Evolutionary conservation across 2,329 filamentous ascomycete genomes (phyloP).

Genomic region (Aspergillus pseudoviridinutans): DNA sequence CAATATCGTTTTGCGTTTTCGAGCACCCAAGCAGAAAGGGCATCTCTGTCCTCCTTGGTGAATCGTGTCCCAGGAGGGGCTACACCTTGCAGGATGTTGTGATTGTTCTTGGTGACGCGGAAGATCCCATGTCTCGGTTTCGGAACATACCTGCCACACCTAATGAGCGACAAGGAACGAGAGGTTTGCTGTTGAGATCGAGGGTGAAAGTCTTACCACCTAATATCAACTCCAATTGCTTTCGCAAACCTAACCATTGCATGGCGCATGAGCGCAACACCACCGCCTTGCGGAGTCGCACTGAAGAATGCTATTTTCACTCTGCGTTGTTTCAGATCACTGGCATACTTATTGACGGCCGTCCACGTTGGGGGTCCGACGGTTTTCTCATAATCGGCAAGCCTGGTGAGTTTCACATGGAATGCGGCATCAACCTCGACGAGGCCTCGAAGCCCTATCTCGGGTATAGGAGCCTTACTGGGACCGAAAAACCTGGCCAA

Average conservation of each 20-base stretch:
- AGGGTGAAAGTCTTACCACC: conserved; percentile 58
- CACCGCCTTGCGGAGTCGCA: conserved; percentile 75
- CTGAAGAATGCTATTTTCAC: conserved; percentile 75
- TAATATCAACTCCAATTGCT: conserved; percentile 63
- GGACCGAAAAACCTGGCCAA: conserved; percentile 64
- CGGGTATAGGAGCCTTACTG: conserved; percentile 62
- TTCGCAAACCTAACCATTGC: conserved; percentile 69
- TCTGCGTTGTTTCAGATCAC: conserved; percentile 59
- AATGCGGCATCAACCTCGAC: conserved; percentile 69
- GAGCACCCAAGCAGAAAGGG: too few relatives aligned
- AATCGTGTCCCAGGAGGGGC: conserved; percentile 63
- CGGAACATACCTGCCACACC: conserved; percentile 58
- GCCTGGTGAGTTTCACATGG: conserved; percentile 56
- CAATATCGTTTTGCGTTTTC: too few relatives aligned
- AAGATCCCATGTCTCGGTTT: conserved; percentile 77
- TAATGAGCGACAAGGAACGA: too few relatives aligned
- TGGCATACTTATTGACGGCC: conserved; percentile 59
- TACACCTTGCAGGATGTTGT: conserved; percentile 84
- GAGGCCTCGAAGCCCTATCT: conserved; percentile 62
- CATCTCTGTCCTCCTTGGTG: conserved; percentile 54
- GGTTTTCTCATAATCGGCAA: conserved; percentile 57
- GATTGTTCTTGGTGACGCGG: conserved; percentile 78
- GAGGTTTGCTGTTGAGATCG: not conserved
- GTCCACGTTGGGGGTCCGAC: conserved; percentile 62
- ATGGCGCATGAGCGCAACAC: conserved; percentile 78